Base-by-base conservation (phyloP, 208 protist species). In the Leishmania major region DNA sequence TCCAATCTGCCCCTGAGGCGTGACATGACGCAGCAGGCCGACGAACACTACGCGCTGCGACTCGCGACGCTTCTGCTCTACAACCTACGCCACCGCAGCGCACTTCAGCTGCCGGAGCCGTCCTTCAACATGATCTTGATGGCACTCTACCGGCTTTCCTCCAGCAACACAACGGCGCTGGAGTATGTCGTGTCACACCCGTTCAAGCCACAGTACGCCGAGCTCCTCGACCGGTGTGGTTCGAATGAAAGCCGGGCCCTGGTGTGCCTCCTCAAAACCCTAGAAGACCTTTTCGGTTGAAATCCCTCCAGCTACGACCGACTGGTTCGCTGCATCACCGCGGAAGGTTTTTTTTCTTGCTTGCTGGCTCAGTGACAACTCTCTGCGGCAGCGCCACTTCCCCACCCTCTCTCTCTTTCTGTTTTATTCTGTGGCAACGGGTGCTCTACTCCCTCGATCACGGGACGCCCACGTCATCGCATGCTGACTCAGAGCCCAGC, bases 51-150 rank as follows among this genome's bases (percentile, higher is more conserved):
- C 47, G 59, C 84, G 2, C 35, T 86, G 47, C 78, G 84, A 10
- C 84, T 98, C 19, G 64, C 87, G 11, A 96, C 90, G 35, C 76
- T 98, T 28, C 47, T 94, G 15, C 74, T 96, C 62, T 95, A 94
- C 82, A 92, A 88, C 69, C 53, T 98, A 51, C 77, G 77, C 11
- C 71, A 80, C 43, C 80, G 88, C 78, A 83, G 84, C 7, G 43
- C 5, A 11, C 71, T 85, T 37, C 62, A 85, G 45, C 74, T 95
- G 75, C 71, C 84, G 11, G 95, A 98, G 87, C 82, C 95, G 2
- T 86, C 84, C 3, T 85, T 93, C 31, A 94, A 95, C 78, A 96
- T 96, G 93, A 45, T 93, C 37, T 84, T 98, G 19, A 80, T 93
- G 35, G 88, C 93, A 7, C 81, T 95, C 4, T 88, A 93, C 59